Conservation (phyloP, 768 basidiomycete species). For the Tricholoma matsutake region DNA sequence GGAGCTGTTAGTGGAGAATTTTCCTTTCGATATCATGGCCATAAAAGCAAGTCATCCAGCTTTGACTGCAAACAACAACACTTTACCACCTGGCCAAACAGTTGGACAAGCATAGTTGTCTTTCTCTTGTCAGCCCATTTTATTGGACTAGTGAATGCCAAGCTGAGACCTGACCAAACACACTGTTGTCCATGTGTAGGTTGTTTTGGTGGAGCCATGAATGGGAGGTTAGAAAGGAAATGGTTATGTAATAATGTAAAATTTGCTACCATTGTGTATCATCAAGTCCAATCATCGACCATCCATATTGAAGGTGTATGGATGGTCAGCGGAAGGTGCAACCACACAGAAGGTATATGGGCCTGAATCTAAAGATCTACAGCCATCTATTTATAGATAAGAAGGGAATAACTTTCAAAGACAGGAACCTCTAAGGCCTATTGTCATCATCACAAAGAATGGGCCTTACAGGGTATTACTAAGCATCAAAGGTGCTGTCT, state of each 20-base stretch:
- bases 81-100: not conserved
- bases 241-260: not conserved
- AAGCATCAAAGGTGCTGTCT: too few relatives aligned
- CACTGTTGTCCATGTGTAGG: too few relatives aligned
- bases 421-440: not conserved
- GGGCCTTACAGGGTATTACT: too few relatives aligned
- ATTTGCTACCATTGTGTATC: not conserved
- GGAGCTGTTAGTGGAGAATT: too few relatives aligned
- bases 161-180: not conserved
- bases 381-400: too few relatives aligned
- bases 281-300: not conserved
- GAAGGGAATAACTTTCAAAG: too few relatives aligned
- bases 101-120: not conserved
- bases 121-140: not conserved
- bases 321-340: too few relatives aligned
- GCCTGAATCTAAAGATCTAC: too few relatives aligned
- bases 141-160: not conserved
- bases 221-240: not conserved
- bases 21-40: not conserved
- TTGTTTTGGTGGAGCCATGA: conserved; percentile 1
- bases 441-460: conserved; percentile 25
- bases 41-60: too few relatives aligned
- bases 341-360: not conserved
- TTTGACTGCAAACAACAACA: too few relatives aligned
- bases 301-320: not conserved